Percentiles rank a stretch among this genome's conserved stretches.
Conservation (phyloP, 371 early-diverging fungal genomes). For the Paraphysoderma sedebokerense region DNA sequence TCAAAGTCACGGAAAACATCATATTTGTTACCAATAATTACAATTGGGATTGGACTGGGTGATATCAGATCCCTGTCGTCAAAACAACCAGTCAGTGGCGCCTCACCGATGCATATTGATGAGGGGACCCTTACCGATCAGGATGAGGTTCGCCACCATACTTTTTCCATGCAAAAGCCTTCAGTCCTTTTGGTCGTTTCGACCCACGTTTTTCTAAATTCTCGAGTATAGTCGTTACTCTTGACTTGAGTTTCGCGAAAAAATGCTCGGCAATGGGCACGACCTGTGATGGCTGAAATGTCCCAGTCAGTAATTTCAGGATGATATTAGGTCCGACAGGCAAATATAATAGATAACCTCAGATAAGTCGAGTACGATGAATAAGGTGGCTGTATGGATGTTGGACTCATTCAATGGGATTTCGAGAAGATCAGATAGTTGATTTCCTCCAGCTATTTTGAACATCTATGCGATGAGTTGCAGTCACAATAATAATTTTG, state of each 20-base stretch:
- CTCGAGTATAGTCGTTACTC: constrained; percentile 12
- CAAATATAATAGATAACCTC: constrained; percentile 7
- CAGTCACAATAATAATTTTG: neutral
- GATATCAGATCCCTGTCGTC: constrained; percentile 1
- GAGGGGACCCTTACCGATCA: constrained; percentile 2
- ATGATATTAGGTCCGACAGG: neutral
- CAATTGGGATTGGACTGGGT: constrained; percentile 15
- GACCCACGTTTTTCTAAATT: constrained; percentile 22
- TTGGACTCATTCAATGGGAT: constrained; percentile 22
- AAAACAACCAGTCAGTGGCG: too few relatives aligned
- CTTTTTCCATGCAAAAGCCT: constrained; percentile 13
- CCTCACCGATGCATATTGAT: neutral
- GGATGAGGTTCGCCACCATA: constrained; percentile 19
- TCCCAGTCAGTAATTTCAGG: neutral
- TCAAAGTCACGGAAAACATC: constrained; percentile 21
- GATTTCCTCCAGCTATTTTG: constrained; percentile 19
- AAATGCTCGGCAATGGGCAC: constrained; percentile 12
- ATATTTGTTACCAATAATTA: constrained; percentile 20
- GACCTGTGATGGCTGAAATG: constrained; percentile 10
- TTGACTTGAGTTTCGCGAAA: constrained; percentile 7
- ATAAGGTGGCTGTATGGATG: constrained; percentile 18
- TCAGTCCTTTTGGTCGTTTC: constrained; percentile 22
- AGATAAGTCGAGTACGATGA: constrained; percentile 21
- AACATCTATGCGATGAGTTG: neutral
- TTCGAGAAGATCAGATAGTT: constrained; percentile 14